A percentile compares a stretch with the other conserved stretches of the same genome.
These are phyloP conservation scores for Pythium insidiosum DNA, from an alignment of 352 stramenopile genomes.

Conservation along the genomic window DNA sequence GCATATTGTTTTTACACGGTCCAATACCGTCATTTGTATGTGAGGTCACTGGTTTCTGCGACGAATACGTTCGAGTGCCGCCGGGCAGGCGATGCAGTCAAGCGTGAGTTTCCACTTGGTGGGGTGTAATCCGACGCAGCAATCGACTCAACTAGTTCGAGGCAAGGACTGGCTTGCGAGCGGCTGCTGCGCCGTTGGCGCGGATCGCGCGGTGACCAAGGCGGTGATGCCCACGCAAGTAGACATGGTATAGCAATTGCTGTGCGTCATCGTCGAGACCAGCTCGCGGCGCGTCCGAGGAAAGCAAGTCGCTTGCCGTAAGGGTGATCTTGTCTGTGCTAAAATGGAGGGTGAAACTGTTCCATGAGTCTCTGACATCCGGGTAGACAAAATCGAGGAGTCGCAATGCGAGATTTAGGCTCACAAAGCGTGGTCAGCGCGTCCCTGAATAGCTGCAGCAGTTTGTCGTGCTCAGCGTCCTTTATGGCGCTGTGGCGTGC, in stretches of 20 bases:
- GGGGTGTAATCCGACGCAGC: background rate
- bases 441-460: too few species aligned
- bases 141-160: background rate
- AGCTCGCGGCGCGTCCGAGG: background rate
- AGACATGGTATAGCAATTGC: background rate
- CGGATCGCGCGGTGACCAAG: background rate
- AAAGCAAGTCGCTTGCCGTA: background rate
- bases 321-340: background rate
- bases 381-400: background rate
- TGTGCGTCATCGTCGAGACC: background rate
- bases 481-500: too few species aligned
- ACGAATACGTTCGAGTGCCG: background rate
- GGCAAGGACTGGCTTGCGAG: background rate
- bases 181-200: background rate
- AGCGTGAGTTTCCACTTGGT: background rate
- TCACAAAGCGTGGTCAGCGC: too few species aligned
- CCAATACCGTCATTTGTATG: too few species aligned
- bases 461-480: too few species aligned
- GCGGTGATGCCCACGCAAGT: background rate
- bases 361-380: background rate
- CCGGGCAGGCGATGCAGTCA: background rate
- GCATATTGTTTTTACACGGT: too few species aligned
- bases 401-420: background rate
- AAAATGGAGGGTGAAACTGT: background rate
- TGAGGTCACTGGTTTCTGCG: too few species aligned